Evolutionary conservation across 495 filamentous ascomycete species (phyloP), one percentile per base, ranked within the genome.

Genomic region (Evernia prunastri): DNA sequence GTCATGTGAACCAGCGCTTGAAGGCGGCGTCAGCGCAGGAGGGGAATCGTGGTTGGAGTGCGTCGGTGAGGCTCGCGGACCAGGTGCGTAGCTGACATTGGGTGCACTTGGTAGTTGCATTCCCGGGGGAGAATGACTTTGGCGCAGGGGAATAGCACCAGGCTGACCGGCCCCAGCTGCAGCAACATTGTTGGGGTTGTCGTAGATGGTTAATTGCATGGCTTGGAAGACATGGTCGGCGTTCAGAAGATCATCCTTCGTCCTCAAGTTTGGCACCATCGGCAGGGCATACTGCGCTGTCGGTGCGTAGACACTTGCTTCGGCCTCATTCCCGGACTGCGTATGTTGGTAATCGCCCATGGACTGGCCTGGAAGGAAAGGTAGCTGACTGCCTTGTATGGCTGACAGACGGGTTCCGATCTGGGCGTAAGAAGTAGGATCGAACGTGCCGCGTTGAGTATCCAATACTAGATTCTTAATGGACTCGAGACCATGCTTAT

Each of bases 401-500:
- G 87, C 85, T 63, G 89, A 80, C 33, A 96, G 80, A 47, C 90
- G 86, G 71, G 89, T 87, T 63, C 89, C 88, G 59, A 96, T 87
- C 58, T 94, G 88, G 47, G 82, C 76, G 71, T 96, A 96, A 13
- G 88, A 94, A 43, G 80, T 83, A 1, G 91, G 87, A 67, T 97
- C 91, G 67, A 99, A 87, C 66, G 89, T 84, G 68, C 90, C 88
- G 60, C 91, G 88, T 79, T 97, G 96, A 64, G 88, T 84, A 71
- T 91, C 91, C 59, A 89, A 87, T 68, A 97, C 96, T 79, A 97
- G 95, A 68, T 95, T 91, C 72, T 96, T 91, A 63, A 97, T 76
- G 35, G 89, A 89, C 63, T 97, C 92, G 61, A 89, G 89, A 23
- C 86, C 86, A 56, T 91, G 89, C 80, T 93, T 96, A 65, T 88